A percentile compares a stretch with the other conserved stretches of the same genome.
phyloP scores from a whole-genome alignment of 768 basidiomycete species.

The Collybiopsis confluens region DNA sequence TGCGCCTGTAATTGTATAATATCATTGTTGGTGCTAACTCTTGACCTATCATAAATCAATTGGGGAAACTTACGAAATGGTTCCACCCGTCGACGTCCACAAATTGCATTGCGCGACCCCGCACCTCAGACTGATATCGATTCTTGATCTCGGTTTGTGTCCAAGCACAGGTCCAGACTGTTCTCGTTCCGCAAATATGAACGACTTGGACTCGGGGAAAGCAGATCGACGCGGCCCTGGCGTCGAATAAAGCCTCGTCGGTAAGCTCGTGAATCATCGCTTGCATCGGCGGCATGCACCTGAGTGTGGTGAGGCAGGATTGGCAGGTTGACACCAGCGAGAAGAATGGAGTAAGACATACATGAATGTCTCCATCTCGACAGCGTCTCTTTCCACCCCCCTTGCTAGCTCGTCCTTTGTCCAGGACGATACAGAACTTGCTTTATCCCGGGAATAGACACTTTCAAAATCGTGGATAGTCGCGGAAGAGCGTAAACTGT shows the following conservation, averaged over 20 bases:
- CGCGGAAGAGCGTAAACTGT: constrained; percentile 20
- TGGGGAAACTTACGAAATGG: not conserved
- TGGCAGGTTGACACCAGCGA: not conserved
- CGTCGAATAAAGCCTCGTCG: no score
- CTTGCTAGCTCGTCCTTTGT: not conserved
- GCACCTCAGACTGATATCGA: not conserved
- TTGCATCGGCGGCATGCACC: no score
- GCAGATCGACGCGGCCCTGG: no score
- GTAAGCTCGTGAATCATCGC: no score
- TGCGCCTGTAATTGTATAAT: not conserved
- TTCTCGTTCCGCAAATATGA: no score
- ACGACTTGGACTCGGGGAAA: no score
- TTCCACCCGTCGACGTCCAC: not conserved
- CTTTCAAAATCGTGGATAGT: constrained; percentile 29
- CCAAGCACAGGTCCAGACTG: no score
- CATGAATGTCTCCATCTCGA: not conserved
- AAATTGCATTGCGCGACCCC: not conserved
- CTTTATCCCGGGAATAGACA: constrained; percentile 8
- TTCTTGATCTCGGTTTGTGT: no score
- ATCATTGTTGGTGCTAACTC: not conserved
- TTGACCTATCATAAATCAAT: not conserved
- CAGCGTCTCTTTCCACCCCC: not conserved
- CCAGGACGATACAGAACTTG: not conserved
- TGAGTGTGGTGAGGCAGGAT: no score
- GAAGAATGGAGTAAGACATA: not conserved